Conservation (phyloP, 495 filamentous ascomycete genomes). For the Xylaria flabelliformis region DNA sequence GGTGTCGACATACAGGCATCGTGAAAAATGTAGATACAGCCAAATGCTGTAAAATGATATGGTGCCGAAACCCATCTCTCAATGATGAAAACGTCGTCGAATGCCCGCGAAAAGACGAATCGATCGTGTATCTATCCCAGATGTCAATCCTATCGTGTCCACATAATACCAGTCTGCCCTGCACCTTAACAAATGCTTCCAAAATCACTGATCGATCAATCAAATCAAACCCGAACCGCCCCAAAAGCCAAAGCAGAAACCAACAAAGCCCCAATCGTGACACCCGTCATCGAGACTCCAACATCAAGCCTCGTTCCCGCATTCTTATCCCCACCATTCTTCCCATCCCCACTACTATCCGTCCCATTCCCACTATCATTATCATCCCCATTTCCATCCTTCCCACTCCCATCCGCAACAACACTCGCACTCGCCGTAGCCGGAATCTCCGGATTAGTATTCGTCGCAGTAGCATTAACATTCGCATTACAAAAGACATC, state of each 20-base stretch:
- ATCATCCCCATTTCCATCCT: constrained; percentile 12
- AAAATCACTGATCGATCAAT: constrained; percentile 10
- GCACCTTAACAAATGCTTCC: not conserved
- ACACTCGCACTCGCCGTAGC: constrained; percentile 37
- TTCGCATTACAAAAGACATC: constrained; percentile 50
- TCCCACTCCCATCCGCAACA: constrained; percentile 28
- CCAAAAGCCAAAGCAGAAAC: constrained; percentile 38
- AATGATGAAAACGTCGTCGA: not conserved
- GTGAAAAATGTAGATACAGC: not conserved
- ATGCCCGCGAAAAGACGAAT: not conserved
- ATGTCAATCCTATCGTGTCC: not conserved
- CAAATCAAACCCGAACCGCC: constrained; percentile 32
- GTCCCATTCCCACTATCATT: not conserved
- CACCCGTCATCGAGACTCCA: constrained; percentile 29
- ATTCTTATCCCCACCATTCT: constrained; percentile 18
- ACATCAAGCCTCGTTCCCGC: constrained; percentile 32
- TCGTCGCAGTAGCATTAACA: constrained; percentile 51
- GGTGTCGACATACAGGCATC: not conserved
- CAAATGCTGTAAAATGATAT: not conserved
- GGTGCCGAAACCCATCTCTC: not conserved
- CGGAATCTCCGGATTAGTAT: constrained; percentile 34
- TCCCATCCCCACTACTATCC: not conserved
- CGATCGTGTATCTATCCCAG: not conserved
- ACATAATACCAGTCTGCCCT: not conserved
- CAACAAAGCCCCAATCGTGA: constrained; percentile 35